Evolutionary conservation across 805 yeast genomes (phyloP), one percentile per base, ranked within the genome.

Genomic region (Debaryomyces castellii): DNA sequence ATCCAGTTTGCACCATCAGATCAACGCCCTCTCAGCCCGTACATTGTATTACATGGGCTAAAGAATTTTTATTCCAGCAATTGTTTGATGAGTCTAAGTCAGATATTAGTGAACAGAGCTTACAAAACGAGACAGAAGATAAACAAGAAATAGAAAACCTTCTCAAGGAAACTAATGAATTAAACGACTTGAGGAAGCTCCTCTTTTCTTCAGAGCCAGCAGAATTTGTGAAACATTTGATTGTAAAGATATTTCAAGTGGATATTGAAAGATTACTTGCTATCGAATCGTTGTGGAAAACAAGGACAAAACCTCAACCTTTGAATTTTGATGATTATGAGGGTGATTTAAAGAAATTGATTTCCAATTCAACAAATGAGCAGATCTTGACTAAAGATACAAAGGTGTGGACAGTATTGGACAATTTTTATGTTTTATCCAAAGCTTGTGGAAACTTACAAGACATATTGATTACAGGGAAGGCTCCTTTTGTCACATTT

Each of bases 31-130:
- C 96, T 0, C 90, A 87, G 59, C 97, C 97, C 0, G 85, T 94
- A 5, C 99, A 94, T 60, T 90, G 97, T 63, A 85, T 94, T 21
- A 96, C 95, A 1, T 94, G 99, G 99, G 96, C 97, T 7, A 94
- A 94, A 61, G 89, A 87, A 55, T 95, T 89, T 59, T 67, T 94
- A 42, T 90, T 94, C 60, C 76, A 80, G 20, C 95, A 89, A 58
- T 70, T 94, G 30, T 92, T 90, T 61, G 83, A 82, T 17, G 82
- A 81, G 40, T 74, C 66, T 9, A 40, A 44, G 21, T 41, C 63
- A 45, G 53, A 50, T 17, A 45, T 53, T 20, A 49, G 51, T 28
- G 39, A 44, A 39, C 41, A 47, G 36, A 28, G 36, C 25, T 50
- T 58, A 10, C 57, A 54, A 40, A 51, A 54, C 28, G 92, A 87